phyloP scores from a whole-genome alignment of 164 flowering plant species.

The Magnolia sinica region DNA sequence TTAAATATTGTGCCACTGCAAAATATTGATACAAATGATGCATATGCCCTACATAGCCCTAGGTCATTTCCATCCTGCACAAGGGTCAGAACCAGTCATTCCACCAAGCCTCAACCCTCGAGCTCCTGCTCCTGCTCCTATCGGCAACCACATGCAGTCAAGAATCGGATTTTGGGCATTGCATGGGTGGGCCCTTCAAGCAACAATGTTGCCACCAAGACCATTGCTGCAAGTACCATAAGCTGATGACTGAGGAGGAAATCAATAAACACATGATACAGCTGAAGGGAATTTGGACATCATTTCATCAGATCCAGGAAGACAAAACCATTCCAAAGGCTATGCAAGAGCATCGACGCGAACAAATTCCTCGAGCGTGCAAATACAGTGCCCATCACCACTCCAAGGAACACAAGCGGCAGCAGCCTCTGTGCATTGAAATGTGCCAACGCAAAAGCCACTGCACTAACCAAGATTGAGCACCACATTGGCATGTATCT shows the following conservation, averaged over 20 bases:
- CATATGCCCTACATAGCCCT: too few relatives aligned
- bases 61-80: too few relatives aligned
- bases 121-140: too few relatives aligned
- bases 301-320: constrained; percentile 85
- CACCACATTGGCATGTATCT: constrained; percentile 97
- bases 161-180: too few relatives aligned
- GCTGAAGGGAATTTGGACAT: background rate
- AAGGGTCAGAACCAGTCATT: too few relatives aligned
- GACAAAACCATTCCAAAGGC: constrained; percentile 96
- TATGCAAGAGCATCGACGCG: constrained; percentile 85
- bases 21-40: too few relatives aligned
- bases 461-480: constrained; percentile 72
- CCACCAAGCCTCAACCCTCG: too few relatives aligned
- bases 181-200: too few relatives aligned
- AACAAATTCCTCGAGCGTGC: constrained; percentile 78
- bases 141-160: too few relatives aligned
- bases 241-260: background rate
- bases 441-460: constrained; percentile 91
- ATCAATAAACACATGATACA: background rate
- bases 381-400: constrained; percentile 80
- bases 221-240: too few relatives aligned
- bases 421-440: constrained; percentile 89
- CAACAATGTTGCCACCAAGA: too few relatives aligned
- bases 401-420: constrained; percentile 85
- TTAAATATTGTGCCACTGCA: too few relatives aligned